Evolutionary conservation across 1,139 yeast species (phyloP).

Genomic region (Saccharomyces hybrid): DNA sequence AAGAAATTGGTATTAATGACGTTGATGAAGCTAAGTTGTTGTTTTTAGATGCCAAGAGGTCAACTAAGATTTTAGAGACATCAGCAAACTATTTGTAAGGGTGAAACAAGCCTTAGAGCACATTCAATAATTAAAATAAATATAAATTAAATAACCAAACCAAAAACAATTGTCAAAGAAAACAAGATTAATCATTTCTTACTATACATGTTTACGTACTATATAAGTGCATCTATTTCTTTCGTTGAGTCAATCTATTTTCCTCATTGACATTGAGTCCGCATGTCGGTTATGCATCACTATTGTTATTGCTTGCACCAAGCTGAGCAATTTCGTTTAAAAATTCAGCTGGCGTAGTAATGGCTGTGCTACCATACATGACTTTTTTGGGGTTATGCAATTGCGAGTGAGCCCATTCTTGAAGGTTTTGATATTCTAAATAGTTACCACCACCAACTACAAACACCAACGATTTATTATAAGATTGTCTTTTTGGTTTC

Average conservation of each 20-base stretch:
- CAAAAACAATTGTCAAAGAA: neutral
- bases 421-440: slow-evolving; percentile 85
- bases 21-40: slow-evolving; percentile 79
- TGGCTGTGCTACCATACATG: slow-evolving; percentile 80
- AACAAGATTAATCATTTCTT: neutral
- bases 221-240: neutral
- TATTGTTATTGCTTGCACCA: slow-evolving; percentile 25
- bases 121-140: slow-evolving; percentile 1
- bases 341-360: slow-evolving; percentile 70
- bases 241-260: neutral
- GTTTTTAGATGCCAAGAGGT: slow-evolving; percentile 83
- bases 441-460: slow-evolving; percentile 97
- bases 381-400: slow-evolving; percentile 39
- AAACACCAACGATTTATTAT: slow-evolving; percentile 76
- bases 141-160: neutral
- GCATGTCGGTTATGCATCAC: neutral
- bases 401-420: slow-evolving; percentile 65
- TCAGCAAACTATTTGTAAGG: slow-evolving; percentile 25
- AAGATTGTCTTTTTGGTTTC: slow-evolving; percentile 79
- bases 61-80: slow-evolving; percentile 63
- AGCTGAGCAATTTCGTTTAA: slow-evolving; percentile 61
- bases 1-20: slow-evolving; percentile 61
- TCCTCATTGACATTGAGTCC: neutral
- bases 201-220: neutral
- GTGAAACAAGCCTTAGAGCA: neutral